Conservation (phyloP, 805 yeast genomes). For the Kodamaea lidongshanica region DNA sequence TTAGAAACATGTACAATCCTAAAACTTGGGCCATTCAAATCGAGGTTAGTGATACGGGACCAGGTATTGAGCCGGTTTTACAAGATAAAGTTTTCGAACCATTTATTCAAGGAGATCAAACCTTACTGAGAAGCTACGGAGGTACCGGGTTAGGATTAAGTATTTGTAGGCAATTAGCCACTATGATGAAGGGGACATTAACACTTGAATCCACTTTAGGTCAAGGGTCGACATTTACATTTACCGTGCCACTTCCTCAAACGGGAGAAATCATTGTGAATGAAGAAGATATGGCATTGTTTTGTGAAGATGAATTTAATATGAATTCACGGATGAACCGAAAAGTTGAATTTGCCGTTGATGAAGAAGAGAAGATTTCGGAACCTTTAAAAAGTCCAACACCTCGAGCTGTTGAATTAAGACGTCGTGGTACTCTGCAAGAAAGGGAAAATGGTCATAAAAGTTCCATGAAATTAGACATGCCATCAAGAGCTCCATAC, state of each 20-base stretch:
- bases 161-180: conserved; percentile 85
- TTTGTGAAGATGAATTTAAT: conserved; percentile 66
- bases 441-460: background rate
- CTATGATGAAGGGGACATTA: conserved; percentile 85
- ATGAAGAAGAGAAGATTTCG: too few species aligned
- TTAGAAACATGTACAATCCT: conserved; percentile 32
- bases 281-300: conserved; percentile 30
- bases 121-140: conserved; percentile 83
- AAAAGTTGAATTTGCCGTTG: conserved; percentile 37
- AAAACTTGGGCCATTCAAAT: conserved; percentile 58
- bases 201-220: conserved; percentile 69
- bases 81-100: conserved; percentile 91
- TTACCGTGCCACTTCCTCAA: conserved; percentile 72
- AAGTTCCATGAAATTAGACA: conserved; percentile 5
- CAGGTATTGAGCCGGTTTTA: conserved; percentile 81
- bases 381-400: conserved; percentile 1
- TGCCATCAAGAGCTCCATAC: conserved; percentile 11
- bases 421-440: background rate
- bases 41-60: conserved; percentile 84
- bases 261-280: conserved; percentile 46
- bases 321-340: conserved; percentile 46
- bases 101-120: conserved; percentile 95
- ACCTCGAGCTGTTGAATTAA: conserved; percentile 1
- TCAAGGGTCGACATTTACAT: conserved; percentile 76
- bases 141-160: conserved; percentile 93